phyloP scores from a whole-genome alignment of 2,329 filamentous ascomycete species.

The Pseudogymnoascus sp. region DNA sequence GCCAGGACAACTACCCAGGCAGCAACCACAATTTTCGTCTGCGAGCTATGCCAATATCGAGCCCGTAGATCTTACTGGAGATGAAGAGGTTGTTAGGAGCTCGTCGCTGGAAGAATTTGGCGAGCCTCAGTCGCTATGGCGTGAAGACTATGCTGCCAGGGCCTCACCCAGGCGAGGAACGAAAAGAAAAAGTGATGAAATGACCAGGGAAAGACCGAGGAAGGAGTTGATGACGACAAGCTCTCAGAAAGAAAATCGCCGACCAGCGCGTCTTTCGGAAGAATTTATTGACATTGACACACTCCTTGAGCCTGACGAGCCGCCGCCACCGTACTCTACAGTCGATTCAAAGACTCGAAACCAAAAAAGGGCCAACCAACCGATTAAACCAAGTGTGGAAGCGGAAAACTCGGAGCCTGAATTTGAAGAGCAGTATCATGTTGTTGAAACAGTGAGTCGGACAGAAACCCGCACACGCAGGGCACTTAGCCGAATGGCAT shows the following conservation, averaged over 20 bases:
- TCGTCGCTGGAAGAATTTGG: constrained; percentile 22
- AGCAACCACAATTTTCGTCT: constrained; percentile 10
- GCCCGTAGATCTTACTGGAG: constrained; percentile 26
- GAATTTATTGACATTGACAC: constrained; percentile 28
- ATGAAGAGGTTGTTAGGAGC: constrained; percentile 16
- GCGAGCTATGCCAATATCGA: constrained; percentile 19
- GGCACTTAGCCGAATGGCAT: constrained; percentile 20
- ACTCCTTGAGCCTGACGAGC: not conserved
- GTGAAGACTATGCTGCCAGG: constrained; percentile 21
- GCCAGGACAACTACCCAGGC: constrained; percentile 23
- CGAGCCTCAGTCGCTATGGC: constrained; percentile 20
- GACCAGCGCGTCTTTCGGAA: constrained; percentile 12
- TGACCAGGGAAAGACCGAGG: constrained; percentile 15
- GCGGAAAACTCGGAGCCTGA: not conserved
- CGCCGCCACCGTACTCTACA: not conserved
- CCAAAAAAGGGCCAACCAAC: constrained; percentile 3
- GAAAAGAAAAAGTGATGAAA: constrained; percentile 28
- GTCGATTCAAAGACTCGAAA: not conserved
- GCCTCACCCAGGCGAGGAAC: constrained; percentile 17
- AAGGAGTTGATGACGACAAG: constrained; percentile 12
- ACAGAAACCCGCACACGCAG: constrained; percentile 21
- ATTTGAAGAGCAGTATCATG: constrained; percentile 12
- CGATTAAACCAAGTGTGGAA: constrained; percentile 13
- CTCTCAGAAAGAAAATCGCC: not conserved
- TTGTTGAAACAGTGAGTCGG: constrained; percentile 22